Evolutionary conservation across 1,139 yeast genomes (phyloP).

Genomic region (Protomyces lactucae-debilis): DNA sequence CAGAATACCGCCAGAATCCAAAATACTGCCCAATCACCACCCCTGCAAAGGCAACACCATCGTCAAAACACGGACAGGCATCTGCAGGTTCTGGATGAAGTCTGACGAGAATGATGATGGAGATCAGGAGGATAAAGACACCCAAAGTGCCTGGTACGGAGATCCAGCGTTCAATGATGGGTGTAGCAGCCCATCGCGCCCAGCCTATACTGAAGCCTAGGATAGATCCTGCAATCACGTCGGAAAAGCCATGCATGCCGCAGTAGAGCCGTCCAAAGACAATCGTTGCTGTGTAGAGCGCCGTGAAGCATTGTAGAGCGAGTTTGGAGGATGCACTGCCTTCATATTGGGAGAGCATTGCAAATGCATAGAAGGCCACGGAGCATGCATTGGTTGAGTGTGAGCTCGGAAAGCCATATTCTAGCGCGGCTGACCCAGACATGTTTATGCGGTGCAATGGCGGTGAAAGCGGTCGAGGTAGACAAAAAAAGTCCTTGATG

Average conservation of each 20-base stretch:
- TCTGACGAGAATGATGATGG: slow-evolving; percentile 50
- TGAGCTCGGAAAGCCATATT: slow-evolving; percentile 91
- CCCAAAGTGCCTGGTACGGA: slow-evolving; percentile 16
- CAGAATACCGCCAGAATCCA: slow-evolving; percentile 18
- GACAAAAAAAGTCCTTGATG: slow-evolving; percentile 75
- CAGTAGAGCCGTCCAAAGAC: slow-evolving; percentile 82
- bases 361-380: slow-evolving; percentile 37
- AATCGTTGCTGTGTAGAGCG: slow-evolving; percentile 59
- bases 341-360: slow-evolving; percentile 28
- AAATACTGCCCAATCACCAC: slow-evolving; percentile 63
- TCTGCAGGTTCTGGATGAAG: slow-evolving; percentile 83
- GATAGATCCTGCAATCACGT: slow-evolving; percentile 59
- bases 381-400: slow-evolving; percentile 89
- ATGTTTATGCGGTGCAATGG: slow-evolving; percentile 86
- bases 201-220: slow-evolving; percentile 51
- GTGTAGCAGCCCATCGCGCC: slow-evolving; percentile 32
- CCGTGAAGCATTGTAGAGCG: slow-evolving; percentile 34
- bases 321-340: slow-evolving; percentile 4
- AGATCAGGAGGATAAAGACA: slow-evolving; percentile 44
- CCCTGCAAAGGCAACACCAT: slow-evolving; percentile 88
- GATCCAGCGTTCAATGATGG: slow-evolving; percentile 30
- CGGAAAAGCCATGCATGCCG: slow-evolving; percentile 89
- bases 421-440: slow-evolving; percentile 82
- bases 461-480: slow-evolving; percentile 90
- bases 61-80: slow-evolving; percentile 94